A percentile compares a stretch with the other conserved stretches of the same genome.
Evolutionary conservation across 1,284 basidiomycete species (phyloP).

Genomic region (Ustilago loliicola): DNA sequence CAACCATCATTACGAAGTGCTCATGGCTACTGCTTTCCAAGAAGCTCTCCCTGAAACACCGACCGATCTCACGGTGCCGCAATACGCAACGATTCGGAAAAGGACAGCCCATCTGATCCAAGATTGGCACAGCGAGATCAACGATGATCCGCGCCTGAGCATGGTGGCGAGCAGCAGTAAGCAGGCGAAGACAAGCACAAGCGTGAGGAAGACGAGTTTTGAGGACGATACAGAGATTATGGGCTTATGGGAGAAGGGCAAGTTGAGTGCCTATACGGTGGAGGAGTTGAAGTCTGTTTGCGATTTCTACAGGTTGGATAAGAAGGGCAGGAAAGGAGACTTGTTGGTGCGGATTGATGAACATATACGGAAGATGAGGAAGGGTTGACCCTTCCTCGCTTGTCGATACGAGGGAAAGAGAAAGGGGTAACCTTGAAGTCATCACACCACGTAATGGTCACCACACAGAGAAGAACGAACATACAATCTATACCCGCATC

Average conservation of each 20-base stretch:
- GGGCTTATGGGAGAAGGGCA: slow-evolving; percentile 37
- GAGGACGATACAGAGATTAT: slow-evolving; percentile 52
- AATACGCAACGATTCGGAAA: slow-evolving; percentile 83
- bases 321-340: slow-evolving; percentile 64
- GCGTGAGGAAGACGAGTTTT: slow-evolving; percentile 39
- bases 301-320: slow-evolving; percentile 56
- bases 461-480: neutral
- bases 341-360: slow-evolving; percentile 51
- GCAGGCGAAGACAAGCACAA: slow-evolving; percentile 34
- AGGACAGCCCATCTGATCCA: slow-evolving; percentile 81
- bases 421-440: neutral
- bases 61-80: slow-evolving; percentile 84
- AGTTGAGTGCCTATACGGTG: slow-evolving; percentile 53
- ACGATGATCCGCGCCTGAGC: slow-evolving; percentile 73
- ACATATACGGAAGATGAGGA: slow-evolving; percentile 43
- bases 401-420: neutral
- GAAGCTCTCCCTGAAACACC: slow-evolving; percentile 75
- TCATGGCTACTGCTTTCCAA: slow-evolving; percentile 90
- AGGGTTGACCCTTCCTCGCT: neutral
- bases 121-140: slow-evolving; percentile 80
- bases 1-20: slow-evolving; percentile 87
- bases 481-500: neutral
- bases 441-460: neutral
- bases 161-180: slow-evolving; percentile 19
- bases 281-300: slow-evolving; percentile 57